Conservation (phyloP, 441 rosid genomes). For the Populus hybrid region DNA sequence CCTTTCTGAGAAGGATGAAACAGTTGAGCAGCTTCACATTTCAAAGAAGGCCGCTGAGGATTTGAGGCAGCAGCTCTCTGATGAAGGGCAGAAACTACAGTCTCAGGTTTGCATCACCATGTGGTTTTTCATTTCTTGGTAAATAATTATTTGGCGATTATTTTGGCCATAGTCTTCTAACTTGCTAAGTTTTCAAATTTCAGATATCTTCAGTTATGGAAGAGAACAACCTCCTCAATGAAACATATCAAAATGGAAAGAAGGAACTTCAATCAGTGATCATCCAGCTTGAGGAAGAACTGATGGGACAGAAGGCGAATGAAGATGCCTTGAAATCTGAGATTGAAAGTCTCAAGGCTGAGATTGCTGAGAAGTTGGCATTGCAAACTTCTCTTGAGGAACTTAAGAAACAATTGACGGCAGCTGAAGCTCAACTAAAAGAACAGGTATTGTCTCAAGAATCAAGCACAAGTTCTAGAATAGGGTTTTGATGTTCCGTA, state of each 20-base stretch:
- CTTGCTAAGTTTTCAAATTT: constrained; percentile 10
- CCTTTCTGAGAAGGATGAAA: constrained; percentile 59
- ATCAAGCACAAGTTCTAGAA: constrained; percentile 1
- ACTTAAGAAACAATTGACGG: constrained; percentile 48
- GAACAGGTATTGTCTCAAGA: constrained; percentile 44
- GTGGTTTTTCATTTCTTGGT: not conserved
- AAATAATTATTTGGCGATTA: not conserved
- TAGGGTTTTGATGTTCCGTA: not conserved
- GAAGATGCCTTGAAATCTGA: constrained; percentile 50
- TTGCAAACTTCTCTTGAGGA: constrained; percentile 60
- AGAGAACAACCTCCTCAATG: constrained; percentile 67
- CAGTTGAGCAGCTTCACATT: constrained; percentile 52
- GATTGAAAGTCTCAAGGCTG: constrained; percentile 50
- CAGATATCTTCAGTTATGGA: constrained; percentile 76
- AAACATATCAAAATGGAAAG: constrained; percentile 57
- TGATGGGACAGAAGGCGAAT: constrained; percentile 47
- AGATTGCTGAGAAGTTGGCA: constrained; percentile 46
- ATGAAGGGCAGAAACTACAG: constrained; percentile 66
- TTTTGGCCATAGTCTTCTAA: constrained; percentile 18
- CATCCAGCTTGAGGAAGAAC: constrained; percentile 58
- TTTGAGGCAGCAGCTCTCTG: constrained; percentile 49
- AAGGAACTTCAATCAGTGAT: constrained; percentile 65
- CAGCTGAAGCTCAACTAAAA: constrained; percentile 47
- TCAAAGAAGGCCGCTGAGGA: constrained; percentile 65
- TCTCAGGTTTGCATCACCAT: constrained; percentile 57